Evolutionary conservation across 306 rosid species (phyloP).

Genomic region (Crotalaria pallida): DNA sequence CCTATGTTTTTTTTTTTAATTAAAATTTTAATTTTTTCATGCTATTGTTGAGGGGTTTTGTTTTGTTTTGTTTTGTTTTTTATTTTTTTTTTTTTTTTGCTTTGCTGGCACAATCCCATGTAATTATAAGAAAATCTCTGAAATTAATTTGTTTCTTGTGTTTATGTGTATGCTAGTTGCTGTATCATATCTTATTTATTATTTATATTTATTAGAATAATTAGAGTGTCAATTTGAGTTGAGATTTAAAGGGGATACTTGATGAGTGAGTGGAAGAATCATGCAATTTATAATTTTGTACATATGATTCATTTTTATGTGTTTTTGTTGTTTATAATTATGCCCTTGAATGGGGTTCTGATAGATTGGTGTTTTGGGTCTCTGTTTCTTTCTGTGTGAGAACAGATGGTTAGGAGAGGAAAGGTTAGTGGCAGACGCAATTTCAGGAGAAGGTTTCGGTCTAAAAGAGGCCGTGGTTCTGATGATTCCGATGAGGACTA

Average conservation of each 20-base stretch:
- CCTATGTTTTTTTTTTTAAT: too few species aligned
- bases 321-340: background rate
- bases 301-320: background rate
- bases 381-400: conserved; percentile 34
- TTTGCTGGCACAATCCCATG: background rate
- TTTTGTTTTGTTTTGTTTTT: background rate
- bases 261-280: background rate
- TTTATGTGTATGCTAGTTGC: conserved; percentile 13
- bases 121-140: conserved; percentile 3
- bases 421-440: conserved; percentile 45
- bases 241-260: background rate
- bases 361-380: background rate
- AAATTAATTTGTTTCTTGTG: background rate
- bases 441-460: conserved; percentile 37
- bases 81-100: background rate
- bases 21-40: background rate
- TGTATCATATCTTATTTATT: conserved; percentile 37
- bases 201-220: background rate
- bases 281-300: background rate
- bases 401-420: conserved; percentile 90
- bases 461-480: conserved; percentile 47
- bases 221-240: background rate
- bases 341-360: conserved; percentile 15
- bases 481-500: conserved; percentile 97
- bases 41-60: background rate